Base-by-base conservation (phyloP, 2,329 filamentous ascomycete genomes). In the Penicillium crustosum region DNA sequence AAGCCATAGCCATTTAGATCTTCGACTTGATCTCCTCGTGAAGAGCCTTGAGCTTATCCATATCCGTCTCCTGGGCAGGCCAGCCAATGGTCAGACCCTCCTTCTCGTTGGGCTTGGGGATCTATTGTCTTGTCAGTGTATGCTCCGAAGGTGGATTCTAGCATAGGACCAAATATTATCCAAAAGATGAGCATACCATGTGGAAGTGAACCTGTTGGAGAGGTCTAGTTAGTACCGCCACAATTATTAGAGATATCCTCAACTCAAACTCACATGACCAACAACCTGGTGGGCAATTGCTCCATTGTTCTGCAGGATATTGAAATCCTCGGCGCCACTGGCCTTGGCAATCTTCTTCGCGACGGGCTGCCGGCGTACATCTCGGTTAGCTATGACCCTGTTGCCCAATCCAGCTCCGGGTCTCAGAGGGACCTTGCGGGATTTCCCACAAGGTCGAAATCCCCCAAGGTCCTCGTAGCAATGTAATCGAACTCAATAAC, bases 271-370 rank as follows among this genome's bases (percentile, higher is more conserved):
- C 79, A 94, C 93, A 79, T 99, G 94, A 66, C 91, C 89, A 61
- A 99, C 93, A 63, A 89, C 82, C 79, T 97, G 94, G 76, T 99
- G 94, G 19, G 94, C 94, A 69, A 93, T 85, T 23, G 85, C 82
- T 52, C 94, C 94, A 71, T 99, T 99, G 79, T 99, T 99, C 80
- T 99, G 94, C 59, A 99, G 80, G 49, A 99, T 84, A 72, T 99
- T 99, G 82, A 91, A 99, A 75, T 97, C 84, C 51, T 81, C 79
- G 4, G 89, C 87, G 38, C 90, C 90, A 4, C 85, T 86, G 29
- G 92, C 93, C 21, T 81, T 77, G 49, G 89, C 92, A 48, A 99
- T 85, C 76, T 90, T 93, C 84, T 96, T 97, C 48, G 91, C 88
- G 17, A 95, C 86, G 43, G 90, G 89, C 82, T 89, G 57, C 45